Conservation (phyloP, 345 rosid genomes). For the Populus davidiana region DNA sequence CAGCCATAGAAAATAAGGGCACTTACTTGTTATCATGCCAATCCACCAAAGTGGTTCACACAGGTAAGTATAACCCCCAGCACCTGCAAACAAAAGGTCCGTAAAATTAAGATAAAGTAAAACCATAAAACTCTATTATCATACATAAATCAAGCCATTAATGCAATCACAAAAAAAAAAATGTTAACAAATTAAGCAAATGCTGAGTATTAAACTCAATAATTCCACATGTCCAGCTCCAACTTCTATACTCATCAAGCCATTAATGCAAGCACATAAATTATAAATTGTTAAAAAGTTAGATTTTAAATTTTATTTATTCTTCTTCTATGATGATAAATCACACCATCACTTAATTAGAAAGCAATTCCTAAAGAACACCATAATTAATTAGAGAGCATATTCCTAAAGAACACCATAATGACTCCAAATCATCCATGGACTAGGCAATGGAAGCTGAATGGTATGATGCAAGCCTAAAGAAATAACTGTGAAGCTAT, state of each 20-base stretch:
- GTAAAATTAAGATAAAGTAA: background rate
- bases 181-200: background rate
- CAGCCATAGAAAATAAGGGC: background rate
- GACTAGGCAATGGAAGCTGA: background rate
- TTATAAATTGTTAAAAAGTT: background rate
- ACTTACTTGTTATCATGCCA: conserved; percentile 28
- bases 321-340: background rate
- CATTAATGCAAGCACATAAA: background rate
- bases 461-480: background rate
- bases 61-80: conserved; percentile 27
- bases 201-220: background rate
- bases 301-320: background rate
- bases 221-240: background rate
- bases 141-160: background rate
- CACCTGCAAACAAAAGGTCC: conserved; percentile 11
- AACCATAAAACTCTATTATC: background rate
- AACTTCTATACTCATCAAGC: background rate
- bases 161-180: background rate
- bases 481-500: background rate
- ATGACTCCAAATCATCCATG: background rate
- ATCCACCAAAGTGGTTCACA: conserved; percentile 29
- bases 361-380: background rate
- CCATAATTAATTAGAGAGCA: background rate
- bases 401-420: background rate
- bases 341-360: background rate